Evolutionary conservation across 768 basidiomycete species (phyloP), one percentile per base, ranked within the genome.

Genomic region (Amanita fuliginea): DNA sequence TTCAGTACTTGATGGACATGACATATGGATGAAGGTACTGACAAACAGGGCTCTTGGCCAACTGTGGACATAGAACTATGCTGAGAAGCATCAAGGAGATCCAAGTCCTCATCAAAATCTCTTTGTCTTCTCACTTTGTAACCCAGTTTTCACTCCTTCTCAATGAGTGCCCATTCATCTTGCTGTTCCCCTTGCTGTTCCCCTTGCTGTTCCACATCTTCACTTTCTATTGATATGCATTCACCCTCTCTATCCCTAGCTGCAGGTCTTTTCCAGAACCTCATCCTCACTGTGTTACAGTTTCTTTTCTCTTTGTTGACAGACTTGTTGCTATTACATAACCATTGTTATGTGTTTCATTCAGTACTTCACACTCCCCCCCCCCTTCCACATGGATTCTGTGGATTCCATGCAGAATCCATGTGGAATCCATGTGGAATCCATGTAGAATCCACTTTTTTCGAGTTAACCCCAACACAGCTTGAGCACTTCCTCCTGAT

Each of bases 21-120:
- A 57, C 70, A 65, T 55, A 83, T 81, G 41, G 80, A 70, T 34
- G 78, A 76, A 30, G 80, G 81, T n/a, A 30, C 14, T 6, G 49
- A 21, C 14, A 51, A 28, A 26, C 22, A 16, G 4, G 51, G 47
- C 13, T 42, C 45, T 14, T 28, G 41, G 3, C 4, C 26, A 16
- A 28, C 7, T 0, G 14, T 10, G 4, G 32, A 43, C 9, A 32
- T 18, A n/a, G 49, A 19, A 18, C 19, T 4, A n/a, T 7, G 6
- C n/a, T 40, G 26, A 34, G 47, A 40, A 26, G 69, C 72, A 35
- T 28, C 28, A 4, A 83, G 70, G 56, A 82, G 84, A 7, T 73
- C 74, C 51, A 78, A 71, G 53, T 79, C 72, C 39, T 66, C 59
- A 21, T 59, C 52, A 53, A 81, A 80, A 47, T 69, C 70, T 46